Evolutionary conservation across 768 basidiomycete species (phyloP).

Genomic region (Roridomyces roridus): DNA sequence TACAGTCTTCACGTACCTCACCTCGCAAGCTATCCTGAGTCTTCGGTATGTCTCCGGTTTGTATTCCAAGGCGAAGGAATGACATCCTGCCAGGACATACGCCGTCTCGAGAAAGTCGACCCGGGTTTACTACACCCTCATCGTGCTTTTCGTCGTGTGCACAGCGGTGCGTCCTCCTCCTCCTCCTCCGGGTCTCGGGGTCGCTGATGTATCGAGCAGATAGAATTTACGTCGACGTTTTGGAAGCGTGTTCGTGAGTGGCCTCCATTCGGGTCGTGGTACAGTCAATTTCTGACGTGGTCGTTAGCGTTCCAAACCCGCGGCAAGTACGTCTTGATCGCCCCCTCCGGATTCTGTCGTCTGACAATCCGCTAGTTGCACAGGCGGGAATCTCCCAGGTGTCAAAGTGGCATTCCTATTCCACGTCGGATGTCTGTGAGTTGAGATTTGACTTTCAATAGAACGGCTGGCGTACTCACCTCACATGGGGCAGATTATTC

Average conservation of each 20-base stretch:
- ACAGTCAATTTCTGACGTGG: too few relatives aligned
- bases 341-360: too few relatives aligned
- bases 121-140: not conserved
- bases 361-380: not conserved
- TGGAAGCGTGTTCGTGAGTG: slow-evolving; percentile 15
- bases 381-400: not conserved
- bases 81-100: too few relatives aligned
- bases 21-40: slow-evolving; percentile 1
- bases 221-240: slow-evolving; percentile 4
- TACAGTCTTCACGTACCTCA: slow-evolving; percentile 3
- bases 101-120: slow-evolving; percentile 16
- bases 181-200: not conserved
- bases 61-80: too few relatives aligned
- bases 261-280: too few relatives aligned
- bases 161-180: not conserved
- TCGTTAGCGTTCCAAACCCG: too few relatives aligned
- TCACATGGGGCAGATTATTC: not conserved
- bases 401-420: not conserved
- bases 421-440: slow-evolving; percentile 5
- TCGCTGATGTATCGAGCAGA: not conserved
- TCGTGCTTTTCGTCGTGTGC: not conserved
- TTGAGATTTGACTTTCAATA: not conserved
- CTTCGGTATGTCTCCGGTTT: not conserved
- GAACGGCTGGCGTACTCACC: not conserved
- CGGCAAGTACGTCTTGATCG: too few relatives aligned